A percentile compares a stretch with the other conserved stretches of the same genome.
These are phyloP conservation scores for Aspergillus heteromorphus DNA, from an alignment of 495 filamentous ascomycete species.

Conservation along the genomic window DNA sequence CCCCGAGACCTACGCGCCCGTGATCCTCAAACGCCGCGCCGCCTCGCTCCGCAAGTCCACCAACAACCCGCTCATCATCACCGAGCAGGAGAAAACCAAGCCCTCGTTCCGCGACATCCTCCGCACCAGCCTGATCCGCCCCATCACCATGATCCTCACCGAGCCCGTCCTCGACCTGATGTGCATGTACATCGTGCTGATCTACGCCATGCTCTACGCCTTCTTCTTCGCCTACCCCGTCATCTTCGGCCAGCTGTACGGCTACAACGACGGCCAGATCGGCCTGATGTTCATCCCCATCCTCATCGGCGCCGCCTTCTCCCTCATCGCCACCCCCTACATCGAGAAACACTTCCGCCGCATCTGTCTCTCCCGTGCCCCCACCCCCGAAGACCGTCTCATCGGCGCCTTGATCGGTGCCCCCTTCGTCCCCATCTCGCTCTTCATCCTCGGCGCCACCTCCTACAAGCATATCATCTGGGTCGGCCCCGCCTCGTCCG, in stretches of 20 bases:
- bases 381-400: conserved; percentile 36
- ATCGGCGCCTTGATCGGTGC: conserved; percentile 29
- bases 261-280: conserved; percentile 31
- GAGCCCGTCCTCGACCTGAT: conserved; percentile 54
- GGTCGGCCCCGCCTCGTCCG: conserved; percentile 55
- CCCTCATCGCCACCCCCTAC: conserved; percentile 32
- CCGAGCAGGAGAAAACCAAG: conserved; percentile 37
- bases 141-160: conserved; percentile 36
- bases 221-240: conserved; percentile 68
- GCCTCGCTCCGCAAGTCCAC: conserved; percentile 50
- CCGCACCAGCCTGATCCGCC: conserved; percentile 40
- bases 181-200: conserved; percentile 61
- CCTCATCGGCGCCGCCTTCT: conserved; percentile 51
- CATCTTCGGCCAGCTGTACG: conserved; percentile 54
- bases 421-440: conserved; percentile 31
- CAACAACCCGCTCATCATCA: conserved; percentile 50
- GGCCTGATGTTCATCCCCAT: conserved; percentile 33
- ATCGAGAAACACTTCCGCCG: conserved; percentile 33
- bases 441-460: conserved; percentile 58
- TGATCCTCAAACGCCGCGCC: conserved; percentile 55
- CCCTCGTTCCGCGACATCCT: conserved; percentile 35
- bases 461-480: conserved; percentile 59
- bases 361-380: conserved; percentile 15
- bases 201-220: conserved; percentile 67
- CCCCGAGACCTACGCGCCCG: conserved; percentile 59